Percentiles rank a stretch among this genome's conserved stretches.
Conservation (phyloP, 768 basidiomycete genomes). For the Pleurotus pulmonarius region DNA sequence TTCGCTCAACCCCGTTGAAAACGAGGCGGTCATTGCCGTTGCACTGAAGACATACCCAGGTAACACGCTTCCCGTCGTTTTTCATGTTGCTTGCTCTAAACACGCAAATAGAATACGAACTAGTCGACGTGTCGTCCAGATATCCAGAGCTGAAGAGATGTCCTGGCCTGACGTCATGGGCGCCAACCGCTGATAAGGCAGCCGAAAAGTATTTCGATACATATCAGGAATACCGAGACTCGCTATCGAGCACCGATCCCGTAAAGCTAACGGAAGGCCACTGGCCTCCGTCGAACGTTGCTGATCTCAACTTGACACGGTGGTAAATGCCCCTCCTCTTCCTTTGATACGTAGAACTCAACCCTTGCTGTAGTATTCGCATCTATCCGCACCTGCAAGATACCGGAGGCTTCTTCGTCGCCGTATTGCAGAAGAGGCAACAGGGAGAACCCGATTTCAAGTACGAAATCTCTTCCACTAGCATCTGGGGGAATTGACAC, state of each 20-base stretch:
- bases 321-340: slow-evolving; percentile 47
- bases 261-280: slow-evolving; percentile 65
- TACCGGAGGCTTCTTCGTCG: slow-evolving; percentile 96
- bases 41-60: slow-evolving; percentile 73
- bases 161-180: slow-evolving; percentile 78
- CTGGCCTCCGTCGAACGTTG: slow-evolving; percentile 75
- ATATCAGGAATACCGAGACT: slow-evolving; percentile 54
- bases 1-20: slow-evolving; percentile 94
- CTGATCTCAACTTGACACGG: slow-evolving; percentile 57
- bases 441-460: background rate
- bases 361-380: slow-evolving; percentile 54
- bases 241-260: slow-evolving; percentile 43
- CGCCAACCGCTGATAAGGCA: slow-evolving; percentile 58
- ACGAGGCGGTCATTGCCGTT: slow-evolving; percentile 91
- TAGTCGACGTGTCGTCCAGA: slow-evolving; percentile 71
- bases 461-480: background rate
- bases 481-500: no score
- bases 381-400: slow-evolving; percentile 96
- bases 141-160: slow-evolving; percentile 71
- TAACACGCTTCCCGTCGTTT: slow-evolving; percentile 22
- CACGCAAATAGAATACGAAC: slow-evolving; percentile 53
- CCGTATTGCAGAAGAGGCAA: slow-evolving; percentile 63
- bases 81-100: background rate
- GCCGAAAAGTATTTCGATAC: slow-evolving; percentile 49
- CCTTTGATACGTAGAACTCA: background rate